phyloP scores from a whole-genome alignment of 2,329 filamentous ascomycete genomes.

The Pyrenophora teres region DNA sequence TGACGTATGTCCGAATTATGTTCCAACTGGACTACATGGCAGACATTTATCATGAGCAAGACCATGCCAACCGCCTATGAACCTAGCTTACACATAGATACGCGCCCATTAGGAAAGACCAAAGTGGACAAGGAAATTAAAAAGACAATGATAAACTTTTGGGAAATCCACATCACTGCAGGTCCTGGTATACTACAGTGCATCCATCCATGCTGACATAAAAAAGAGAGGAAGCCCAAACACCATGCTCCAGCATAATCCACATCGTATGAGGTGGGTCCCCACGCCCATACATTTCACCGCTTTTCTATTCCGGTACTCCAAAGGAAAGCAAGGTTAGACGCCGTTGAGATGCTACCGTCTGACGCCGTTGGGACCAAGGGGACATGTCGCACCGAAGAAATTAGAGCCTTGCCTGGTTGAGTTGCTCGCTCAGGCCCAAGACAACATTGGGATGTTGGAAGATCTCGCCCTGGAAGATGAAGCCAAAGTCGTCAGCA shows the following conservation, averaged over 20 bases:
- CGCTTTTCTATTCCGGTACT: conserved; percentile 26
- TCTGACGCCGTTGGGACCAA: conserved; percentile 16
- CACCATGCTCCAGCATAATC: conserved; percentile 35
- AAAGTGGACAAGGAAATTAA: conserved; percentile 6
- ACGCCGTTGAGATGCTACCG: conserved; percentile 18
- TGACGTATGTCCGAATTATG: not conserved
- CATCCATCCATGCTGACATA: conserved; percentile 29
- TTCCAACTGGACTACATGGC: not conserved
- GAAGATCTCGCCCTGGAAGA: conserved; percentile 37
- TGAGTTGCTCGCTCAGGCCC: conserved; percentile 40
- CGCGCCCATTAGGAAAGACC: not conserved
- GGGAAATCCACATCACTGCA: conserved; percentile 25
- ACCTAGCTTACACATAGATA: not conserved
- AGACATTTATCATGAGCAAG: not conserved
- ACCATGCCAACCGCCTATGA: not conserved
- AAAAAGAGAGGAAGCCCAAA: conserved; percentile 31
- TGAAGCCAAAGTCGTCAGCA: conserved; percentile 38
- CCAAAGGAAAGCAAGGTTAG: conserved; percentile 16
- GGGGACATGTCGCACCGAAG: conserved; percentile 21
- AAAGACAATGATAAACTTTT: conserved; percentile 27
- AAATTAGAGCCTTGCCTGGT: conserved; percentile 40
- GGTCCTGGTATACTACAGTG: conserved; percentile 21
- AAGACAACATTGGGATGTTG: conserved; percentile 34
- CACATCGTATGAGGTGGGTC: conserved; percentile 12
- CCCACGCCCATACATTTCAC: conserved; percentile 20